These are phyloP conservation scores for Populus tomentosa DNA, from an alignment of 441 rosid genomes.

Conservation along the genomic window DNA sequence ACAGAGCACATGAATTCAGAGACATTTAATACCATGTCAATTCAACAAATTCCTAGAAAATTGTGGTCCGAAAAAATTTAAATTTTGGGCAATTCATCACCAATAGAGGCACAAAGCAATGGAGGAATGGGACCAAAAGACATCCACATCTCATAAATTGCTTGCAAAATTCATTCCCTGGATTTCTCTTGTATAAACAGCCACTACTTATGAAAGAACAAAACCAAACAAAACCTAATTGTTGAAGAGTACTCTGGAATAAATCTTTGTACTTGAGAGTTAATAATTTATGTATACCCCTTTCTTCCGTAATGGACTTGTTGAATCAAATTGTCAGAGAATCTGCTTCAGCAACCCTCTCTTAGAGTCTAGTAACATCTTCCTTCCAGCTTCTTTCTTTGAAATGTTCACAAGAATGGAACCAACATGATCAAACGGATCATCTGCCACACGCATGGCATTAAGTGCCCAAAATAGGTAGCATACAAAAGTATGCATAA, in stretches of 20 bases:
- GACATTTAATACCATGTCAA: not conserved
- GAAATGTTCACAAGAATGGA: slow-evolving; percentile 89
- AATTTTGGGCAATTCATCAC: not conserved
- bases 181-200: not conserved
- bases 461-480: slow-evolving; percentile 15
- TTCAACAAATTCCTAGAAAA: not conserved
- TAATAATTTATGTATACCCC: slow-evolving; percentile 50
- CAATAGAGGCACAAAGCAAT: not conserved
- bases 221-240: not conserved
- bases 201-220: no score
- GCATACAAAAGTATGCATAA: slow-evolving; percentile 3
- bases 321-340: slow-evolving; percentile 72
- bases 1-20: not conserved
- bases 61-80: not conserved
- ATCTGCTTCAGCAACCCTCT: slow-evolving; percentile 79
- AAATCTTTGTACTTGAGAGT: not conserved
- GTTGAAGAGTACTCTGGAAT: not conserved
- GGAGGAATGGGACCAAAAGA: not conserved
- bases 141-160: not conserved
- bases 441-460: slow-evolving; percentile 44
- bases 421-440: slow-evolving; percentile 86
- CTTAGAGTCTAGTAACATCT: slow-evolving; percentile 68
- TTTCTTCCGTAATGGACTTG: slow-evolving; percentile 57
- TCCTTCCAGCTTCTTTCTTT: slow-evolving; percentile 76
- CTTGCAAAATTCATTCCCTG: not conserved